A percentile compares a stretch with the other conserved stretches of the same genome.
Evolutionary conservation across 768 basidiomycete species (phyloP).

Genomic region (Leccinum subtestaceum): DNA sequence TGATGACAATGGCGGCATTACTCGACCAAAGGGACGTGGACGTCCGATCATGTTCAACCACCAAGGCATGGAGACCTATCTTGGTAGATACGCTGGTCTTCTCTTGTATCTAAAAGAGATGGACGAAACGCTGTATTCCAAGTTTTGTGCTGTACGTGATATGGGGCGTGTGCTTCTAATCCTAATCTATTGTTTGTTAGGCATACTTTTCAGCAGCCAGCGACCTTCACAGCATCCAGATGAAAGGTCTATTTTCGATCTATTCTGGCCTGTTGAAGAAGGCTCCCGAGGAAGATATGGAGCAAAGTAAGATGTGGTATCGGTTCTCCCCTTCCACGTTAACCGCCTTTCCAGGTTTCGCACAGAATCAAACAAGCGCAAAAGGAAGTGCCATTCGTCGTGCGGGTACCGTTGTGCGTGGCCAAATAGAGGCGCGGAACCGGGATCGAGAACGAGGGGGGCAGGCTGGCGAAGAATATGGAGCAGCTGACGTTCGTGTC

Average conservation of each 20-base stretch:
- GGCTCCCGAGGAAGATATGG: conserved; percentile 66
- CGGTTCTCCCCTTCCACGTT: neutral
- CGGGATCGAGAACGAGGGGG: conserved; percentile 51
- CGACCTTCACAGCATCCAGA: conserved; percentile 76
- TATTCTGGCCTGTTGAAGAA: conserved; percentile 64
- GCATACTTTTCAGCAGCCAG: conserved; percentile 88
- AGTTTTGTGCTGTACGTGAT: conserved; percentile 78
- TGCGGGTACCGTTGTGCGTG: conserved; percentile 82
- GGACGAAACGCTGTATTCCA: conserved; percentile 86
- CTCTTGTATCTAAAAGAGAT: conserved; percentile 95
- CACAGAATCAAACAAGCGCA: conserved; percentile 25
- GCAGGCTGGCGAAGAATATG: conserved; percentile 54
- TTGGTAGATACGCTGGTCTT: conserved; percentile 85
- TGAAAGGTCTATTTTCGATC: conserved; percentile 64
- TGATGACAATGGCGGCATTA: conserved; percentile 59
- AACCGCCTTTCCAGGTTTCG: conserved; percentile 41
- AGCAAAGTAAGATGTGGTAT: conserved; percentile 51
- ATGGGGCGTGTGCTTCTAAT: neutral
- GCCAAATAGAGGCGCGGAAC: conserved; percentile 56
- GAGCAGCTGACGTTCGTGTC: conserved; percentile 64
- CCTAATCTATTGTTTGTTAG: conserved; percentile 40
- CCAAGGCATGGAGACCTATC: conserved; percentile 71
- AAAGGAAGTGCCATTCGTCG: conserved; percentile 68
- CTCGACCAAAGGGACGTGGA: conserved; percentile 41
- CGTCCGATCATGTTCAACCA: conserved; percentile 59